These are phyloP conservation scores for Aspergillus bridgeri DNA, from an alignment of 495 filamentous ascomycete genomes.

Conservation along the genomic window DNA sequence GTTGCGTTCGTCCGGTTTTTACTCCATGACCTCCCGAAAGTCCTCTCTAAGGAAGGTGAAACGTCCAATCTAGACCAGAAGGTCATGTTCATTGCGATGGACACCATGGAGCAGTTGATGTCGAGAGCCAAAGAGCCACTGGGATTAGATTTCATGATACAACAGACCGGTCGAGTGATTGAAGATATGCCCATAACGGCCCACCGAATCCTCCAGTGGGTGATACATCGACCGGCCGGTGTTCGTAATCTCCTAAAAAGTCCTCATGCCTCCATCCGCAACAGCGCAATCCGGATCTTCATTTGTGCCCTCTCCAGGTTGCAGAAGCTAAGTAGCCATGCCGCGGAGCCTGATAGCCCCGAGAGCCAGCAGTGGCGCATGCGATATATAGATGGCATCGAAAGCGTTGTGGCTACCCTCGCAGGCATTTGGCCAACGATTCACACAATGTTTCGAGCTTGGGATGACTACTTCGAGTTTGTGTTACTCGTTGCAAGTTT, in stretches of 20 bases:
- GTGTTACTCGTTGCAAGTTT: constrained; percentile 57
- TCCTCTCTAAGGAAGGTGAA: constrained; percentile 40
- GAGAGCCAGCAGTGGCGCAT: constrained; percentile 30
- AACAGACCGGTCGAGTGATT: constrained; percentile 51
- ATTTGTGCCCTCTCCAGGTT: constrained; percentile 47
- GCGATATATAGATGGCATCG: constrained; percentile 43
- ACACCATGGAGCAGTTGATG: constrained; percentile 77
- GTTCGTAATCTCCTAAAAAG: constrained; percentile 66
- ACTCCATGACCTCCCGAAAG: constrained; percentile 45
- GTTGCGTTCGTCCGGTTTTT: constrained; percentile 61
- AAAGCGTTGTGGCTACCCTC: constrained; percentile 51
- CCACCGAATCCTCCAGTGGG: constrained; percentile 58
- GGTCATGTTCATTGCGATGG: constrained; percentile 63
- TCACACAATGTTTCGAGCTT: constrained; percentile 58
- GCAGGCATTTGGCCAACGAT: constrained; percentile 51
- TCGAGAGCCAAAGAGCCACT: constrained; percentile 66
- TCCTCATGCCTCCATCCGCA: constrained; percentile 57
- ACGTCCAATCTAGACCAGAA: constrained; percentile 55
- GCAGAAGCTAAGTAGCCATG: constrained; percentile 42
- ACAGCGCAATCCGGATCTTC: constrained; percentile 53
- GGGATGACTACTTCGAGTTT: constrained; percentile 79
- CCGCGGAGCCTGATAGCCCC: constrained; percentile 19
- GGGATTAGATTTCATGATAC: constrained; percentile 56
- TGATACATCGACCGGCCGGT: constrained; percentile 49
- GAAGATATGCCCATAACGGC: constrained; percentile 32